These are phyloP conservation scores for Wickerhamomyces sp. DNA, from an alignment of 1,139 yeast genomes.

Conservation along the genomic window DNA sequence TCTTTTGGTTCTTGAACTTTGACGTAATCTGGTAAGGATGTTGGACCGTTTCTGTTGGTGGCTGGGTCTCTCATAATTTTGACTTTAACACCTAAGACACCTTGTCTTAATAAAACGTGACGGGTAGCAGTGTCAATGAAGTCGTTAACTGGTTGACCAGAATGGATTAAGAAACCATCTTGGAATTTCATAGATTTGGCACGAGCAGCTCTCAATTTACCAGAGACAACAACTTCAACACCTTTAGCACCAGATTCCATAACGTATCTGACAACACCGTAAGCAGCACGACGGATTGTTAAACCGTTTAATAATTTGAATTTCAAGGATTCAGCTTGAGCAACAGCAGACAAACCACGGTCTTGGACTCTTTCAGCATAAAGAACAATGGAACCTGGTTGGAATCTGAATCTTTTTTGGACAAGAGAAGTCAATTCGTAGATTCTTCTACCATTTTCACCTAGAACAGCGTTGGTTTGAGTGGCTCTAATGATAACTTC, in stretches of 20 bases:
- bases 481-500: conserved; percentile 99
- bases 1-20: conserved; percentile 96
- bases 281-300: conserved; percentile 99
- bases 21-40: conserved; percentile 93
- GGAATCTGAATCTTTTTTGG: conserved; percentile 97
- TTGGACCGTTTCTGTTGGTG: conserved; percentile 85
- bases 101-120: conserved; percentile 99
- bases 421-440: conserved; percentile 97
- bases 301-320: conserved; percentile 98
- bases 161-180: conserved; percentile 99
- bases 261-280: conserved; percentile 99
- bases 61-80: conserved; percentile 99
- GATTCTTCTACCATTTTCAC: conserved; percentile 99
- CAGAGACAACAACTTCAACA: conserved; percentile 99
- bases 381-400: conserved; percentile 90
- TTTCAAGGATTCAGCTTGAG: conserved; percentile 99
- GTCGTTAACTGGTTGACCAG: conserved; percentile 99
- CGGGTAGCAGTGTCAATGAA: conserved; percentile 99
- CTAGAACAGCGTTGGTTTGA: conserved; percentile 97
- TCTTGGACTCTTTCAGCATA: conserved; percentile 99
- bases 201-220: conserved; percentile 99
- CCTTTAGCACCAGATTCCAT: conserved; percentile 99
- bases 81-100: conserved; percentile 99
- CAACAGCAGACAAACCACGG: conserved; percentile 99
- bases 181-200: conserved; percentile 99